Percentiles rank a stretch among this genome's conserved stretches.
Evolutionary conservation across 768 basidiomycete species (phyloP).

Genomic region (Boletus eberwhitei): DNA sequence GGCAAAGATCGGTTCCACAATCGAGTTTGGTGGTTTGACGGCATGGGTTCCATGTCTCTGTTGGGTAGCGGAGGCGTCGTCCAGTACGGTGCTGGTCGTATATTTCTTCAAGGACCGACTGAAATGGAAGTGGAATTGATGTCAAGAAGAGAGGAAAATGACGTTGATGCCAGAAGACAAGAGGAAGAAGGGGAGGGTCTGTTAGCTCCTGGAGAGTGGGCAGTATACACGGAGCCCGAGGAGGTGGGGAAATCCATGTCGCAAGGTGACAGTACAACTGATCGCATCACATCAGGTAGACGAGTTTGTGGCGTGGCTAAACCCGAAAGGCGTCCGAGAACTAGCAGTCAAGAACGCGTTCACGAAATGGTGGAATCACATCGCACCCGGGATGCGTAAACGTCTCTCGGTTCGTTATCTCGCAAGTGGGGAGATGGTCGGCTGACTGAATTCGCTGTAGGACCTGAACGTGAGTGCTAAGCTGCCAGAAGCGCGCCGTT

Average conservation of each 20-base stretch:
- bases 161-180: constrained; percentile 54
- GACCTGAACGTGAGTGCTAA: constrained; percentile 68
- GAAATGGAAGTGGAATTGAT: constrained; percentile 75
- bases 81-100: constrained; percentile 82
- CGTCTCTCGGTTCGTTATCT: constrained; percentile 60
- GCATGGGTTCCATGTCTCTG: constrained; percentile 81
- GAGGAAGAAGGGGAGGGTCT: constrained; percentile 83
- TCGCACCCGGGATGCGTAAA: constrained; percentile 74
- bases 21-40: constrained; percentile 98
- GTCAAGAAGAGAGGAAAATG: constrained; percentile 49
- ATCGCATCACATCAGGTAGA: constrained; percentile 55
- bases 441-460: constrained; percentile 35
- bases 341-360: constrained; percentile 72
- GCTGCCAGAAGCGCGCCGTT: constrained; percentile 77
- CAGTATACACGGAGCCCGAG: constrained; percentile 80
- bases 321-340: constrained; percentile 88
- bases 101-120: constrained; percentile 92
- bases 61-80: constrained; percentile 75
- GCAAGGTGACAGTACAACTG: background rate
- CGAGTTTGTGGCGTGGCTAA: constrained; percentile 84
- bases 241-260: constrained; percentile 52
- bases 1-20: constrained; percentile 94
- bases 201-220: constrained; percentile 82
- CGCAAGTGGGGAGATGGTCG: background rate
- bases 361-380: constrained; percentile 81